phyloP scores from a whole-genome alignment of 2,329 filamentous ascomycete genomes.

The Diaporthe sp. region DNA sequence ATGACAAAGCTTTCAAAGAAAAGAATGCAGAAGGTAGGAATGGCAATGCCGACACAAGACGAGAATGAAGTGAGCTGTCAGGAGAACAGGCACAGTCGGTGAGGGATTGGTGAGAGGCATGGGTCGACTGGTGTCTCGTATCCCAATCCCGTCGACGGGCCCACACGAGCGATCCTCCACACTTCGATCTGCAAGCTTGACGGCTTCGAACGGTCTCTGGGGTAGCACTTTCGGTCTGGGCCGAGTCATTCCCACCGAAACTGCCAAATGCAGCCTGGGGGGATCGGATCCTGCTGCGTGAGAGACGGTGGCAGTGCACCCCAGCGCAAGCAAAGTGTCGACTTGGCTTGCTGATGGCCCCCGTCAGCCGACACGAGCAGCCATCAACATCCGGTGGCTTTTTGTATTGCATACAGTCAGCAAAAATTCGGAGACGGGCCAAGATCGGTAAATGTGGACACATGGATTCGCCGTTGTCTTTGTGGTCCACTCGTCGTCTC shows the following conservation, averaged over 20 bases:
- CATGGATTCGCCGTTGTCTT: background rate
- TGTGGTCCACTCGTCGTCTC: slow-evolving; percentile 6
- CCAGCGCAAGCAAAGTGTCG: background rate
- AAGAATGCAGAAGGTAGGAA: background rate
- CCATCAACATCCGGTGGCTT: background rate
- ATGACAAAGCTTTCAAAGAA: background rate
- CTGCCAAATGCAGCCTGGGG: background rate
- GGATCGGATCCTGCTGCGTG: slow-evolving; percentile 9
- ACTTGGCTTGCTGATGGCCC: background rate
- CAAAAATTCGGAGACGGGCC: slow-evolving; percentile 1
- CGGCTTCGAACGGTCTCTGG: background rate
- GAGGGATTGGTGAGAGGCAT: background rate
- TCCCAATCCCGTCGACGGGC: background rate
- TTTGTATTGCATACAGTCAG: background rate
- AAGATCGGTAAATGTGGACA: slow-evolving; percentile 28
- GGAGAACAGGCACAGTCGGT: background rate
- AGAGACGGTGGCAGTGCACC: slow-evolving; percentile 2
- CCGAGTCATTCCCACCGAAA: slow-evolving; percentile 14
- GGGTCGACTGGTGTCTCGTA: slow-evolving; percentile 14
- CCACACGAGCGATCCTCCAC: background rate
- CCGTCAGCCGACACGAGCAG: background rate
- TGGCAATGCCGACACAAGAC: background rate
- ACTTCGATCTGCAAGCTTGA: slow-evolving; percentile 4
- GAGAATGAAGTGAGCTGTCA: slow-evolving; percentile 10
- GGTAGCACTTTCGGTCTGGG: slow-evolving; percentile 21